Base-by-base conservation (phyloP, 192 early-diverging fungal genomes). In the Chytriomyces sp. region DNA sequence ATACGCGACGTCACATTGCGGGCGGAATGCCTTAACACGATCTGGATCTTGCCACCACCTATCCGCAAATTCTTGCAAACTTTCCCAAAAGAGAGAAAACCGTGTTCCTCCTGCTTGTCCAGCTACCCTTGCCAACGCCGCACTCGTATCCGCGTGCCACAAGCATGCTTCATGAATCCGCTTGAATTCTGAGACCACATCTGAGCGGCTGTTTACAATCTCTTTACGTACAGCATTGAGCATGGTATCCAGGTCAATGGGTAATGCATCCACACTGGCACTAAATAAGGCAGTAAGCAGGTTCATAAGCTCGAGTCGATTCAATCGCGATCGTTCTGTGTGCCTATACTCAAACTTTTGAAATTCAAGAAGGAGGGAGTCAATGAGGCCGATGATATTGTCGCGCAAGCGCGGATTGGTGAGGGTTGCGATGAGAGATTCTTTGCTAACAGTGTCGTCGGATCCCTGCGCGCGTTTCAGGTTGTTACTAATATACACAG, bases 221-320 rank as follows among this genome's bases (percentile, higher is more conserved):
- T 68, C 66, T 7, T 36, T 53, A 6, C 22, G 53, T 17, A 64
- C 52, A 3, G 44, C 72, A 22, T 53, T 39, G 17, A 73, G 14
- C 41, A 73, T 38, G 25, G 57, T 17, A 19, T 73, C 72, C 32
- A 65, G 6, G 36, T 73, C 52, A 31, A 73, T 33, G 5, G 28
- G 54, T 34, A 66, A 34, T 4, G 44, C 54, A 64, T 74, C 73
- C 7, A 74, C 55, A 5, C 73, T 52, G 7, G 57, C 54, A 26
- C 39, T 22, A 59, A 74, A 74, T 34, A 74, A 36, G 30, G 73
- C 73, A 8, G 64, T 74, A 33, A 74, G 39, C 8, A 67, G 33
- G 38, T 56, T 38, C 4, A 74, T 37, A 19, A 74, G 36, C 28
- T 67, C 63, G 14, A 10, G 25, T 1, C 73, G 44, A 6, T 44